Evolutionary conservation across 1,284 basidiomycete species (phyloP).

Genomic region (Sporisorium reilianum): DNA sequence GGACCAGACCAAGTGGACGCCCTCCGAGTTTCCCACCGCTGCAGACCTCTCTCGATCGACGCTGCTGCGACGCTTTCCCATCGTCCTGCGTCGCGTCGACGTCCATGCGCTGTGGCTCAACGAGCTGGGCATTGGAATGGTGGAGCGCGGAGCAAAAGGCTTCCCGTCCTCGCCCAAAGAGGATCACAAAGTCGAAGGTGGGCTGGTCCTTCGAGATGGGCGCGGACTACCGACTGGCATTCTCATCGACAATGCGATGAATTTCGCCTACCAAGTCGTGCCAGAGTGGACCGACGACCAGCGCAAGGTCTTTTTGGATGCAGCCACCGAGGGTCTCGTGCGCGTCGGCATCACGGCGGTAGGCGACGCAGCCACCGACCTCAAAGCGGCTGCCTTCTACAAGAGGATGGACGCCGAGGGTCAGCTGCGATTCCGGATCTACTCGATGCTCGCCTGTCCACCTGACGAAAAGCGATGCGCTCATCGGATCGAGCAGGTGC

Average conservation of each 20-base stretch:
- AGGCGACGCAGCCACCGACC: conserved; percentile 57
- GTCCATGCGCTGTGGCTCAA: conserved; percentile 89
- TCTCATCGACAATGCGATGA: conserved; percentile 67
- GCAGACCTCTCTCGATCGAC: conserved; percentile 74
- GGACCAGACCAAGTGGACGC: conserved; percentile 79
- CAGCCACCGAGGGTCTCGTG: conserved; percentile 76
- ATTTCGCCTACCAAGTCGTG: conserved; percentile 57
- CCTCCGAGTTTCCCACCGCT: conserved; percentile 76
- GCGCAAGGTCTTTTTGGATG: conserved; percentile 77
- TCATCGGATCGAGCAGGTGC: conserved; percentile 23
- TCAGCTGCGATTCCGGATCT: conserved; percentile 48
- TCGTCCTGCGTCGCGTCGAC: conserved; percentile 73
- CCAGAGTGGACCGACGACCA: conserved; percentile 68
- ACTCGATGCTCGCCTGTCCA: conserved; percentile 55
- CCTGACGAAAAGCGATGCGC: conserved; percentile 37
- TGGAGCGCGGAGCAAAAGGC: conserved; percentile 64
- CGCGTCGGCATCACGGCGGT: conserved; percentile 75
- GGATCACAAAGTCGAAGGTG: conserved; percentile 76
- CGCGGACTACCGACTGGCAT: conserved; percentile 80
- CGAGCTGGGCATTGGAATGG: conserved; percentile 72
- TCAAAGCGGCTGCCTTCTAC: conserved; percentile 43
- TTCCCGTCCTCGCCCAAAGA: conserved; percentile 36
- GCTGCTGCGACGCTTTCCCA: conserved; percentile 37
- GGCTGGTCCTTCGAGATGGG: conserved; percentile 78
- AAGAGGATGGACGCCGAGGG: conserved; percentile 34